These are phyloP conservation scores for Puccinia coronata DNA, from an alignment of 1,284 basidiomycete genomes.

Conservation along the genomic window DNA sequence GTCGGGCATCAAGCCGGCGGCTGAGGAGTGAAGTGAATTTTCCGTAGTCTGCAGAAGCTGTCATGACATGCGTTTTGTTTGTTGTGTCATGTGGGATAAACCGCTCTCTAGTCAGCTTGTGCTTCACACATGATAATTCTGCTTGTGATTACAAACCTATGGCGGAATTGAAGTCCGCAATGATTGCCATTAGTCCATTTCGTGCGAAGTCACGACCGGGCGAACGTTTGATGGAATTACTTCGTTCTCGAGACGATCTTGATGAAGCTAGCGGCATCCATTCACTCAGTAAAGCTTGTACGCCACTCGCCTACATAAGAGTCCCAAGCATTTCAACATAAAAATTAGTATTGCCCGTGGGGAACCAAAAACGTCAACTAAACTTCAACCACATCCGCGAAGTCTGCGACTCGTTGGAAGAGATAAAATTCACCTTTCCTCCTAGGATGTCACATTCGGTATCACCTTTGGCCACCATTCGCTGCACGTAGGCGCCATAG, in stretches of 20 bases:
- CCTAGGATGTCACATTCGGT: slow-evolving; percentile 43
- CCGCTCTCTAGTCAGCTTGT: background rate
- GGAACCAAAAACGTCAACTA: slow-evolving; percentile 11
- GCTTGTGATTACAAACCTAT: slow-evolving; percentile 33
- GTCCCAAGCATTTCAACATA: background rate
- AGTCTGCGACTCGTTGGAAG: background rate
- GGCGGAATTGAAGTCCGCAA: slow-evolving; percentile 40
- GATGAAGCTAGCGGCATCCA: slow-evolving; percentile 49
- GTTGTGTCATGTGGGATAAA: background rate
- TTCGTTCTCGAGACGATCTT: slow-evolving; percentile 21
- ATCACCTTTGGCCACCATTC: slow-evolving; percentile 50
- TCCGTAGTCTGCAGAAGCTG: slow-evolving; percentile 42
- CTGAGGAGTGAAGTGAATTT: slow-evolving; percentile 20
- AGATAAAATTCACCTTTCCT: slow-evolving; percentile 39
- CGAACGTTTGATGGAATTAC: slow-evolving; percentile 39
- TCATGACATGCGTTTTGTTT: slow-evolving; percentile 4
- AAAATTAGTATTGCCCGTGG: no score
- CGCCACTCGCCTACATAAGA: slow-evolving; percentile 42
- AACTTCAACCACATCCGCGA: no score
- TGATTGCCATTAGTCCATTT: slow-evolving; percentile 40
- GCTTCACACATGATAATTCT: background rate
- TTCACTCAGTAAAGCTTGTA: slow-evolving; percentile 44
- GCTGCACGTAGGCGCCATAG: slow-evolving; percentile 48
- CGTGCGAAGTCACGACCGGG: slow-evolving; percentile 45
- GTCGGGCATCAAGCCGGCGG: slow-evolving; percentile 39